Evolutionary conservation across 257 asterid species (phyloP), one percentile per base, ranked within the genome.

Genomic region (Jacaranda copaia): DNA sequence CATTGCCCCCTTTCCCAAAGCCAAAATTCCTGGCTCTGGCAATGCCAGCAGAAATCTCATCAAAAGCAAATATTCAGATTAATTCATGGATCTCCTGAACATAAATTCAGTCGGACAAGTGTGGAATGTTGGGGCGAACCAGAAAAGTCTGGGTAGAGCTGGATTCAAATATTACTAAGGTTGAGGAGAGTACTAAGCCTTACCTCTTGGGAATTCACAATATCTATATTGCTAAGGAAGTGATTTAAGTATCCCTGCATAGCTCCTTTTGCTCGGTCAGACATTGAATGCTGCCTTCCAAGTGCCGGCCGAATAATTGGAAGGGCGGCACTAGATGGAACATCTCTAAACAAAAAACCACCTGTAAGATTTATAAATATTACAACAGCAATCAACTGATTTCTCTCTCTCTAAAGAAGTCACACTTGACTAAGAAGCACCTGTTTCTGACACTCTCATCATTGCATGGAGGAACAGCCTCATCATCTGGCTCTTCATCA

Each of bases 331-430:
- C 87, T 93, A 80, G 99, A 95, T 52, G 99, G 99, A 68, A 95
- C 99, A 91, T 93, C 98, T 92, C 99, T 95, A 97, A 89, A 95
- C 98, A 95, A 95, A 91, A 93, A 95, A 95, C 76, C 84, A 88
- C 97, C 97, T 90, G 96, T 96, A 87, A 90, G 98, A 89, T 91
- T 83, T 70, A 86, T 87, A 84, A 85, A 75, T 81, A 90, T 93
- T 87, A 91, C 89, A 88, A 87, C 82, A 81, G 90, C 85, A 87
- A 91, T 74, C 77, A 76, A 84, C 51, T 82, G 49, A 82, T 77
- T 81, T 74, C 77, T 76, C 72, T 82, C 74, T 81, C 70, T 68
- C 79, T 77, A 74, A 74, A 78, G 18, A 64, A 80, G 72, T 53
- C 81, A 69, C n/a, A 40, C 52, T 80, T 69, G 85, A 81, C 72